Evolutionary conservation across 495 filamentous ascomycete species (phyloP), one percentile per base, ranked within the genome.

Genomic region (Niebla homalea): DNA sequence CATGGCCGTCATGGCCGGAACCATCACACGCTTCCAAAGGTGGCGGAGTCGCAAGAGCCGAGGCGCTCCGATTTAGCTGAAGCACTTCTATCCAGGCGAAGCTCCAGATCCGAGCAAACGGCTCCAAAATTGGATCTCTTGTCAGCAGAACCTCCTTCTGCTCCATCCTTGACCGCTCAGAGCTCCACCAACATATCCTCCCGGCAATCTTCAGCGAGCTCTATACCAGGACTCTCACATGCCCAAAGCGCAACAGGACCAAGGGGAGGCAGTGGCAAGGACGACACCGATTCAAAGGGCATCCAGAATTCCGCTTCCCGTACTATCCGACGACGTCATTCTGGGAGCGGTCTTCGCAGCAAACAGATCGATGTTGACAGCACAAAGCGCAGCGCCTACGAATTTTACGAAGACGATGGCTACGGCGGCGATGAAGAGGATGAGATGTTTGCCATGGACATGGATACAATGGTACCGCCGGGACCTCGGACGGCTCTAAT

Each of bases 351-450:
- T 16, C 70, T 94, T 35, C 79, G 80, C 36, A 73, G 85, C 32
- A 79, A 76, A 60, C 83, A 79, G 16, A 65, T 69, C 42, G 81
- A 81, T 50, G 75, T 89, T 11, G 70, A 72, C 23, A 68, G 68
- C 14, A 60, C 65, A n/a, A 69, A 76, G 18, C 70, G 76, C 16
- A 77, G 83, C n/a, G 77, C 84, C 40, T 70, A 94, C 5, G 75
- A 90, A 61, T 93, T 85, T 56, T 89, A 83, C 52, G 86, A 89
- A 56, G 87, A 94, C 49, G 85, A 85, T 38, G 87, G 80, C 5
- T 93, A 94, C 65, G 81, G 84, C 54, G 84, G 78, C 14, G 84
- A 90, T 59, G 70, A 68, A 29, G 88, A 89, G 56, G 79, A 87
- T 52, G 83, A 81, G 18, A 73, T 85, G 6, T 88, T 88, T 57